phyloP scores from a whole-genome alignment of 2,329 filamentous ascomycete species.

The Fonsecaea monophora region DNA sequence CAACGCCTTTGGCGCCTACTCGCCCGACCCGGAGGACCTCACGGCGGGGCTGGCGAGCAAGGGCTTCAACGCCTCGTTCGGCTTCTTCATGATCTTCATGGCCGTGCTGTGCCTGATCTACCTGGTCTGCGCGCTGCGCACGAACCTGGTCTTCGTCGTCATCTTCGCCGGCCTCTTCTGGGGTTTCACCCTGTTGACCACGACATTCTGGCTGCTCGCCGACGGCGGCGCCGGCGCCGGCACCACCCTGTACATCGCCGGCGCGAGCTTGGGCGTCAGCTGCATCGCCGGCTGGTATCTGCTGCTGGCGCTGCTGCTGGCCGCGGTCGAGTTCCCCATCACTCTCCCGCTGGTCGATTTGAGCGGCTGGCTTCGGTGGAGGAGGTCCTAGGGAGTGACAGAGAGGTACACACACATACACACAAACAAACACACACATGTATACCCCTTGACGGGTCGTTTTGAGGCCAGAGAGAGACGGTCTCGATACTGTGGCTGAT shows the following conservation, averaged over 20 bases:
- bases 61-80: conserved; percentile 42
- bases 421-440: too few species aligned
- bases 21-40: conserved; percentile 29
- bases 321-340: conserved; percentile 62
- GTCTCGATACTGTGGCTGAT: too few species aligned
- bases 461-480: too few species aligned
- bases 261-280: conserved; percentile 58
- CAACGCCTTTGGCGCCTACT: conserved; percentile 52
- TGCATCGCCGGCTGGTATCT: conserved; percentile 61
- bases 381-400: neutral
- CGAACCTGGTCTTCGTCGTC: conserved; percentile 71
- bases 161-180: conserved; percentile 67
- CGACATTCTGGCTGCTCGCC: conserved; percentile 21
- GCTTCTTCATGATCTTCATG: conserved; percentile 71
- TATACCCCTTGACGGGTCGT: too few species aligned
- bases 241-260: conserved; percentile 6
- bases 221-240: conserved; percentile 49
- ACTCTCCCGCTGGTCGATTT: conserved; percentile 64
- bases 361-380: conserved; percentile 40
- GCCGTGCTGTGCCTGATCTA: conserved; percentile 69
- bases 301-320: conserved; percentile 60
- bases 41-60: neutral
- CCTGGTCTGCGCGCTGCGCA: conserved; percentile 73
- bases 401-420: neutral
- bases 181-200: conserved; percentile 19